Base-by-base conservation (phyloP, 169 alveolate genomes). In the Plasmodium fragile region DNA sequence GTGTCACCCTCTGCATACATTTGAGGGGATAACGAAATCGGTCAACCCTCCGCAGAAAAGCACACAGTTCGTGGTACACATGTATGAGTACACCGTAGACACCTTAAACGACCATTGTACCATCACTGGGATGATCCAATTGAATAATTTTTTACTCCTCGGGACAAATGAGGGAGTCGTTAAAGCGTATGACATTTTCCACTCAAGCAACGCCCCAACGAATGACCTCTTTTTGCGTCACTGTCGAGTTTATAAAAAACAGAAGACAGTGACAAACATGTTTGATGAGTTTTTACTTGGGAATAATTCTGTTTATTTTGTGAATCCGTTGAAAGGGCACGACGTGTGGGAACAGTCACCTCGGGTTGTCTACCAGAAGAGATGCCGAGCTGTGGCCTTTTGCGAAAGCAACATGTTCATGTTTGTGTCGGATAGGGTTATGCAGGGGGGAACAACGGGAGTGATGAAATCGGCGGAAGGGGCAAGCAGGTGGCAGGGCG, bases 221-320 rank as follows among this genome's bases (percentile, higher is more conserved):
- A 77, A 36, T 78, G 39, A 32, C 2, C 34, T 87, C 39, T 78
- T 32, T 59, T 41, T 87, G 69, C 34, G 71, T 53, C 5, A 59
- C 45, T 87, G 77, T 18, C 7, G 43, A 16, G 34, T 87, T 3
- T 87, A 65, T 59, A 87, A 87, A 87, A 87, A 22, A 65, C 93
- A 87, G 36, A 87, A 25, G 52, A 87, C 34, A 78, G 71, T 87
- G 34, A 78, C 34, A 41, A 77, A 77, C 36, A 52, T 36, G 28
- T 78, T 78, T 78, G 93, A 87, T 59, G 81, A 75, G 70, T 87
- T 87, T 78, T 13, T 87, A 36, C n/a, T 87, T 78, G 93, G 93
- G 30, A 77, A 87, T 55, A 49, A 13, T 4, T 78, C 77, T 34
- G 82, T 87, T 25, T 28, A 78, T 72, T 87, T 87, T 78, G 18